phyloP scores from a whole-genome alignment of 768 basidiomycete species.

The Xerocomus brunneocitrinus region DNA sequence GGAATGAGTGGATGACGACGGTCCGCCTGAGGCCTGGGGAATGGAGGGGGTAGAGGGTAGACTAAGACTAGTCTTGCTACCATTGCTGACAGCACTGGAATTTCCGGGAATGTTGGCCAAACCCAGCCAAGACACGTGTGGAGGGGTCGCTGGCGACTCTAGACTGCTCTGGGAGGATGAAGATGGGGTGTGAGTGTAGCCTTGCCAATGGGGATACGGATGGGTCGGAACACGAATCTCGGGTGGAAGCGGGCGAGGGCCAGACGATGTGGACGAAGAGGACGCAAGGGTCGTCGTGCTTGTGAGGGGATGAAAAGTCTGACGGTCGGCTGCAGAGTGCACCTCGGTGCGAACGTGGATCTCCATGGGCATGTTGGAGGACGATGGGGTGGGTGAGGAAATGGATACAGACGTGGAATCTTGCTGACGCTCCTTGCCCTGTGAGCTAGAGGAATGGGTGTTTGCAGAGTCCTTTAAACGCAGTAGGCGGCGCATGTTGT shows the following conservation, averaged over 20 bases:
- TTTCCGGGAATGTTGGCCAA: slow-evolving; percentile 8
- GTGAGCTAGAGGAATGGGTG: slow-evolving; percentile 7
- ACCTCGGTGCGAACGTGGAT: slow-evolving; percentile 30
- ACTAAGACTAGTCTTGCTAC: slow-evolving; percentile 4
- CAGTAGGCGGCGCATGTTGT: slow-evolving; percentile 29
- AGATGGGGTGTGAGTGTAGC: slow-evolving; percentile 25
- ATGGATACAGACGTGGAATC: slow-evolving; percentile 4
- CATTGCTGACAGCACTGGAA: slow-evolving; percentile 3
- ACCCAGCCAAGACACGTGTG: slow-evolving; percentile 38
- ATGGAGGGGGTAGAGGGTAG: neutral
- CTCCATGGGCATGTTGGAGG: slow-evolving; percentile 15
- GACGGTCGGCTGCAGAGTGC: slow-evolving; percentile 17
- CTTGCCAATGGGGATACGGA: slow-evolving; percentile 34
- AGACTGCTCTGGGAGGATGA: slow-evolving; percentile 30
- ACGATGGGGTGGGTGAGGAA: slow-evolving; percentile 3
- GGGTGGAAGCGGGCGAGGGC: slow-evolving; percentile 23
- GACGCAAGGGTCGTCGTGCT: slow-evolving; percentile 16
- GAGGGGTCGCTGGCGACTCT: slow-evolving; percentile 33
- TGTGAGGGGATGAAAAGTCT: slow-evolving; percentile 14
- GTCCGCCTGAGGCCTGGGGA: slow-evolving; percentile 1
- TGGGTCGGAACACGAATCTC: slow-evolving; percentile 31
- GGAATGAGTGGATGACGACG: slow-evolving; percentile 12
- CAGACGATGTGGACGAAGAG: slow-evolving; percentile 21
- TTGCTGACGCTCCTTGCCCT: slow-evolving; percentile 25
- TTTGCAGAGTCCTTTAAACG: slow-evolving; percentile 25